Evolutionary conservation across 2,329 filamentous ascomycete species (phyloP), one percentile per base, ranked within the genome.

Genomic region (Sclerotinia nivalis): DNA sequence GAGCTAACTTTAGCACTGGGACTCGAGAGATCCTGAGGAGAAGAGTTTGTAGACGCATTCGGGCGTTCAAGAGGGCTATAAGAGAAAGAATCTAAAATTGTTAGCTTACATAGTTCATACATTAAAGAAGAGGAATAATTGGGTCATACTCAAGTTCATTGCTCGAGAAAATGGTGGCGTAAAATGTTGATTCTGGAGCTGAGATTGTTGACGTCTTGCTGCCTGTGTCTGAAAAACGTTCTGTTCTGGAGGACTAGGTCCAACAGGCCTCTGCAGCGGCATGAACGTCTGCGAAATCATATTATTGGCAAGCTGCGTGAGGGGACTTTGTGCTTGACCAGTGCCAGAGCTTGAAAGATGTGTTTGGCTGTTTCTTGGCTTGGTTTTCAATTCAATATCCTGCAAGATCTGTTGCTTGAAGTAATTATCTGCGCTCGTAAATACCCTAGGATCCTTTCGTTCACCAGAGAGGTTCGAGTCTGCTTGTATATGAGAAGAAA

Each of bases 1-100:
- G 74, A 66, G 66, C 71, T 77, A 52, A 75, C 70, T 72, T 73
- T 74, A 15, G 70, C 69, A 10, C 75, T 74, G 31, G 77, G 77
- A 65, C 77, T 79, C 20, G 77, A 78, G 15, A 65, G 65, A 8
- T 64, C 68, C 4, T 72, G 69, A 25, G 77, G 73, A 31, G 75
- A 75, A n/a, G 73, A 75, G 20, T 58, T 71, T 34, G 49, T 37
- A 1, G 72, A 43, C 20, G 47, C 20, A 60, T 71, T 45, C 25
- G 59, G 45, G 8, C 61, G 60, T 15, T 70, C 40, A 31, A 73
- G 73, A 58, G 66, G 64, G 45, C 70, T 77, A n/a, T 71, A 69
- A 20, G 40, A 25, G 58, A 73, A 75, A 2, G 71, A 69, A 70
- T 62, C 77, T 78, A 31, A 22, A 68, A 6, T 45, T 5, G 40